Conservation (phyloP, 306 rosid species). For the Astragalus membranaceus region DNA sequence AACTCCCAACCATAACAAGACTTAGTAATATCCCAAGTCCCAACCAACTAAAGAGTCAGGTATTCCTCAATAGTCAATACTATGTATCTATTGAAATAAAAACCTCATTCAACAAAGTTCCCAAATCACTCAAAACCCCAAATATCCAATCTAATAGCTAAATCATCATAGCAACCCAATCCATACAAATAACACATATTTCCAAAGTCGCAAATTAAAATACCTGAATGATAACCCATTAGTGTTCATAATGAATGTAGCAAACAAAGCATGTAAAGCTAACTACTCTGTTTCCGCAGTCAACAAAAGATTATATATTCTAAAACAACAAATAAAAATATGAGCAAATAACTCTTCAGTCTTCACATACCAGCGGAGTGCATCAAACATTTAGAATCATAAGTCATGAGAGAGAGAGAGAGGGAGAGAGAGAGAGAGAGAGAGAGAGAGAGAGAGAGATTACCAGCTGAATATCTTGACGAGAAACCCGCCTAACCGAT, state of each 20-base stretch:
- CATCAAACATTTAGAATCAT: neutral
- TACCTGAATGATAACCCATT: neutral
- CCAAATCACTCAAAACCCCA: neutral
- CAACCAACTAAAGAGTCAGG: neutral
- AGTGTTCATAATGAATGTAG: neutral
- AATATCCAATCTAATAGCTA: neutral
- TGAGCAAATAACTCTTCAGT: neutral
- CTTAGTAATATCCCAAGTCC: neutral
- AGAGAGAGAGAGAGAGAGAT: neutral
- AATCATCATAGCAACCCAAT: neutral
- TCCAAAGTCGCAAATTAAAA: neutral
- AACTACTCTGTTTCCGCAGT: neutral
- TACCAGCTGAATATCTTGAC: slow-evolving; percentile 76
- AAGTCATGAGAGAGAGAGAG: neutral
- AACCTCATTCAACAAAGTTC: neutral
- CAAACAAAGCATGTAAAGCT: neutral
- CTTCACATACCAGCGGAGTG: neutral
- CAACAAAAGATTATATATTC: too few relatives aligned
- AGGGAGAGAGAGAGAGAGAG: too few relatives aligned
- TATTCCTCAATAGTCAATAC: neutral
- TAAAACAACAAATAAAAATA: neutral
- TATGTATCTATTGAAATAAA: neutral
- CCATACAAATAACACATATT: neutral
- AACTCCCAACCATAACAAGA: neutral
- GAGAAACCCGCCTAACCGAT: slow-evolving; percentile 69